Evolutionary conservation across 768 basidiomycete species (phyloP).

Genomic region (Pleurotus cornucopiae): DNA sequence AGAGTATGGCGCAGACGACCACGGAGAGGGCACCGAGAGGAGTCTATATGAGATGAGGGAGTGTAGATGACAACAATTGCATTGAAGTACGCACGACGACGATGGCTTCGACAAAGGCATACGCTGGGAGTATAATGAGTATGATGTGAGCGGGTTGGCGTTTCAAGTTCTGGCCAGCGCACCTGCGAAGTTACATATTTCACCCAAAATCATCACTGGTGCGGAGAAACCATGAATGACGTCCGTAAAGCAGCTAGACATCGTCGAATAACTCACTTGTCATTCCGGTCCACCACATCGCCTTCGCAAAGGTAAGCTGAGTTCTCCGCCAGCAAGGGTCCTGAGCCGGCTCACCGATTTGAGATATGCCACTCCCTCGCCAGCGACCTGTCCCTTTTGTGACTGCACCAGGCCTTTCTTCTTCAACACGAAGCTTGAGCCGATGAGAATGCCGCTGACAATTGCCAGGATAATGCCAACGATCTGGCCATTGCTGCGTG

Average conservation of each 20-base stretch:
- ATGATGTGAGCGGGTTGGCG: slow-evolving; percentile 12
- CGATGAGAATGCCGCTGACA: slow-evolving; percentile 82
- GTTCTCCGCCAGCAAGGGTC: no score
- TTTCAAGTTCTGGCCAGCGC: slow-evolving; percentile 27
- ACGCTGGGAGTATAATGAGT: slow-evolving; percentile 39
- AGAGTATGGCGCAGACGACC: slow-evolving; percentile 90
- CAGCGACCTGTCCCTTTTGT: slow-evolving; percentile 74
- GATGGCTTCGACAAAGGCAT: slow-evolving; percentile 89
- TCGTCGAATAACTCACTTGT: slow-evolving; percentile 46
- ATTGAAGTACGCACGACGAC: slow-evolving; percentile 63
- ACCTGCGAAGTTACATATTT: slow-evolving; percentile 85
- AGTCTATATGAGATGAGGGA: slow-evolving; percentile 44
- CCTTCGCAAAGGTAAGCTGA: slow-evolving; percentile 29
- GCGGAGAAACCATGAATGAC: no score
- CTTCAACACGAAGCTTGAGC: slow-evolving; percentile 94
- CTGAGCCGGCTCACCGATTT: slow-evolving; percentile 65
- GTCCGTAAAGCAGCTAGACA: no score
- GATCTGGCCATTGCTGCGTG: slow-evolving; percentile 32
- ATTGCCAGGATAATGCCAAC: slow-evolving; percentile 78
- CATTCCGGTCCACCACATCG: slow-evolving; percentile 96
- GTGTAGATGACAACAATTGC: background rate
- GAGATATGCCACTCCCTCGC: slow-evolving; percentile 91
- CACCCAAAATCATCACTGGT: slow-evolving; percentile 88
- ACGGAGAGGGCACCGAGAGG: slow-evolving; percentile 96
- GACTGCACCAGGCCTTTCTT: slow-evolving; percentile 87